Base-by-base conservation (phyloP, 495 filamentous ascomycete species). In the Pseudevernia furfuracea region DNA sequence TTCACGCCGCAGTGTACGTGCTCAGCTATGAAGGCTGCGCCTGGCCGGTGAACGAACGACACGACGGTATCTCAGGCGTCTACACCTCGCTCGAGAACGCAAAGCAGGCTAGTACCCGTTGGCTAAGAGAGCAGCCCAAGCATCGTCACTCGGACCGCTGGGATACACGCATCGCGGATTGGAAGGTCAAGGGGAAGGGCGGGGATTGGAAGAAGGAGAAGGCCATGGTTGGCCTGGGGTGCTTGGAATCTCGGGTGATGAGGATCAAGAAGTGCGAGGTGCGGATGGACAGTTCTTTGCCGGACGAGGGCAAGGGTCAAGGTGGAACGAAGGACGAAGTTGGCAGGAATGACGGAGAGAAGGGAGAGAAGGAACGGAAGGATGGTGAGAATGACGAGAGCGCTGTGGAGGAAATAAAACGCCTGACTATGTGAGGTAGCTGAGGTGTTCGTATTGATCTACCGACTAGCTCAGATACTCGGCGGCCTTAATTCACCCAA, bases 181-280 rank as follows among this genome's bases (percentile, higher is more conserved):
- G 44, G 44, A 23, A 23, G 44, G n/a, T 48, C 44, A 23, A 7
- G 5, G 44, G 9, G 21, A 19, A 14, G 7, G 14, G 72, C 72
- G 0, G 70, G 72, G 23, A 49, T 23, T 49, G 46, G 46, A 23
- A 0, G n/a, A 49, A 25, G 46, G n/a, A 10, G 8, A 49, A 12
- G 46, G n/a, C 1, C 8, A 9, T 1, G 46, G 28, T 1, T 49
- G 46, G 23, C 2, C 0, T 1, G 9, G 19, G 44, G 21, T 48
- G 23, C 10, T 11, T 48, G 44, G 44, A 48, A 11, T n/a, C 19
- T 19, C 21, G 44, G 19, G 21, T 49, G n/a, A 12, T 25, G 46
- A 49, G 23, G n/a, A 49, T 49, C 5, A 25, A 49, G 10, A 23
- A 4, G 46, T 49, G 0, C 14, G 23, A 49, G n/a, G 46, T 49